These are phyloP conservation scores for Fomitopsis pulvina DNA, from an alignment of 768 basidiomycete genomes.

Conservation along the genomic window DNA sequence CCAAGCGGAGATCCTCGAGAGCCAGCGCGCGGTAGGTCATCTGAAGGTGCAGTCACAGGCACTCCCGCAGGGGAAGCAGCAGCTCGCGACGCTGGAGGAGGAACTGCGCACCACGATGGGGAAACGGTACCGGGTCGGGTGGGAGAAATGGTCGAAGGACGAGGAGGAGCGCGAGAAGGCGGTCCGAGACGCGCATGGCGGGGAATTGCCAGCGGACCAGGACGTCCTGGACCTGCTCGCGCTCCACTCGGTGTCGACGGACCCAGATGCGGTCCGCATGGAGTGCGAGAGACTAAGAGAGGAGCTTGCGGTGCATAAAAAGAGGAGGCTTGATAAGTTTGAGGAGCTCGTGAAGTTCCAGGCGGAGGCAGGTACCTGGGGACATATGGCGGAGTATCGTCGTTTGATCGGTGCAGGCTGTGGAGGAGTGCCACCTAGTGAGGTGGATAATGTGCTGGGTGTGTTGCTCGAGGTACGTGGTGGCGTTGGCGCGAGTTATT, in stretches of 20 bases:
- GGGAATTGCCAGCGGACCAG: conserved; percentile 43
- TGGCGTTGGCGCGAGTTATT: conserved; percentile 1
- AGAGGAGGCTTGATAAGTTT: conserved; percentile 66
- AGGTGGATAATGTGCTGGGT: conserved; percentile 81
- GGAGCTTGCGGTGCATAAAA: conserved; percentile 59
- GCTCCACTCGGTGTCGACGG: conserved; percentile 50
- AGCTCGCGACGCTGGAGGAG: conserved; percentile 54
- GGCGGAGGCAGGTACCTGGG: conserved; percentile 86
- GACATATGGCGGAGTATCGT: conserved; percentile 84
- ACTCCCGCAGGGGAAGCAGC: conserved; percentile 51
- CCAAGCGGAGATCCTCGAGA: conserved; percentile 85
- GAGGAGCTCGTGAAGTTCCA: conserved; percentile 74
- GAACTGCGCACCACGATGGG: conserved; percentile 74
- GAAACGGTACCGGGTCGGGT: conserved; percentile 74
- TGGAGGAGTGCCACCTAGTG: conserved; percentile 77
- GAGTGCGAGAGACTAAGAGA: conserved; percentile 57
- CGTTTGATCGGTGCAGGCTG: conserved; percentile 86
- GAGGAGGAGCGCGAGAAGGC: conserved; percentile 73
- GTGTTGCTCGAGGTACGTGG: conserved; percentile 74
- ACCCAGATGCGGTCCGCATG: conserved; percentile 44
- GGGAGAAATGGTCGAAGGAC: conserved; percentile 89
- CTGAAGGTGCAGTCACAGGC: conserved; percentile 64
- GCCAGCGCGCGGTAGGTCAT: conserved; percentile 66
- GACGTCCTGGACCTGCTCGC: conserved; percentile 47
- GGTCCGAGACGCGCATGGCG: conserved; percentile 58